Percentiles rank a stretch among this genome's conserved stretches.
These are phyloP conservation scores for Fusarium domesticum DNA, from an alignment of 2,329 filamentous ascomycete genomes.

Conservation along the genomic window DNA sequence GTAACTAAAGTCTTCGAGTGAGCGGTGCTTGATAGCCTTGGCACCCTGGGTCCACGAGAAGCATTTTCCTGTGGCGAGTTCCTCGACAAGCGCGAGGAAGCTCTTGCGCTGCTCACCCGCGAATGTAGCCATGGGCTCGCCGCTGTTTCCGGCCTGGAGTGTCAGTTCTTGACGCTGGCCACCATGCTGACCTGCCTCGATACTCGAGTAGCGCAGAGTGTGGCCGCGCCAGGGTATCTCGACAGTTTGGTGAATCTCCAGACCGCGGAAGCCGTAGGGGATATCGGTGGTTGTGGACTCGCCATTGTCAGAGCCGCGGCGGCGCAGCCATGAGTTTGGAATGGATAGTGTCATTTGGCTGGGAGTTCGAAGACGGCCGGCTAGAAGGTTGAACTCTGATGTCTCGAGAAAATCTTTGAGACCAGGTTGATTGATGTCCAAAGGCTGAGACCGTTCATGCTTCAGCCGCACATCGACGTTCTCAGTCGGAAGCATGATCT, in stretches of 20 bases:
- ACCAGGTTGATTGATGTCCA: constrained; percentile 36
- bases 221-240: constrained; percentile 43
- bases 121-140: background rate
- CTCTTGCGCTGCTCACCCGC: constrained; percentile 2
- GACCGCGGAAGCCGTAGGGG: constrained; percentile 45
- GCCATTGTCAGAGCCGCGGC: background rate
- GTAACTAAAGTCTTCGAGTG: constrained; percentile 28
- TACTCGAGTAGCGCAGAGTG: constrained; percentile 49
- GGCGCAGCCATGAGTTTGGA: constrained; percentile 9
- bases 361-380: constrained; percentile 42
- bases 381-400: constrained; percentile 46
- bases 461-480: constrained; percentile 49
- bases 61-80: constrained; percentile 30
- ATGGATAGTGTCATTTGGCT: constrained; percentile 19
- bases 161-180: constrained; percentile 51
- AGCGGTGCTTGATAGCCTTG: constrained; percentile 26
- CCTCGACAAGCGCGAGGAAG: constrained; percentile 31
- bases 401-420: constrained; percentile 43
- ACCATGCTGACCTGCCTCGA: constrained; percentile 51
- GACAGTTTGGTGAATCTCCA: constrained; percentile 50
- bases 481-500: constrained; percentile 46
- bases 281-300: constrained; percentile 14
- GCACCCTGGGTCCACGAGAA: constrained; percentile 38
- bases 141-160: constrained; percentile 30
- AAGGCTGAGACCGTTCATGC: constrained; percentile 35